Evolutionary conservation across 805 yeast genomes (phyloP), one percentile per base, ranked within the genome.

Genomic region (Phaffomyces thermotolerans): DNA sequence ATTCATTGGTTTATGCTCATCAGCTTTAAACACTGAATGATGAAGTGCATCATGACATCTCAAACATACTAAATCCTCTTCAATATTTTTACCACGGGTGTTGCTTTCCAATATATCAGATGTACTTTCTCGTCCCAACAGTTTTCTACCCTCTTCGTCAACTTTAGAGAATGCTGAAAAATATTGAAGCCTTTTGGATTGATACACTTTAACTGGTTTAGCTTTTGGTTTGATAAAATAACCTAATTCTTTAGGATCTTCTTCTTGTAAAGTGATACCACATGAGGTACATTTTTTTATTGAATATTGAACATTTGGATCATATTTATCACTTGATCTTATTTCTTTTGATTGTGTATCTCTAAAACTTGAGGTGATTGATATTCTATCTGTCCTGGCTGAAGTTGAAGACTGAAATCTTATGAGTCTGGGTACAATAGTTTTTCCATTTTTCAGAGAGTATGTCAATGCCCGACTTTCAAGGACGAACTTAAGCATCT

Each of bases 1-100:
- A 2, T 66, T 51, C 39, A 58, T 50, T 8, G 57, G 57, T 31
- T 58, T 57, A 20, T 65, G 69, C 13, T 72, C 68, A 1, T 59
- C 53, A 0, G 55, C 20, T 15, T 65, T 57, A 51, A 67, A 74
- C 4, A 57, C 54, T 25, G 74, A 69, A 29, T 71, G 69, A 52
- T 71, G 64, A 2, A 70, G 47, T 0, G 78, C 77, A 48, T 77
- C 71, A 37, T 74, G 65, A 56, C 90, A 82, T 39, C 88, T 58
- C 32, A 69, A 60, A 54, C 90, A 82, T 24, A 70, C 38, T 6
- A 53, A 37, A 2, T 18, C 42, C 3, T 41, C 49, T 12, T 44
- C 48, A 7, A 23, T 25, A 22, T 24, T 27, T 10, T 27, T 25
- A 8, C 27, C 27, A 25, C 9, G 8, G 5, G 8, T 20, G 12